phyloP scores from a whole-genome alignment of 495 filamentous ascomycete genomes.

The Podospora didyma region DNA sequence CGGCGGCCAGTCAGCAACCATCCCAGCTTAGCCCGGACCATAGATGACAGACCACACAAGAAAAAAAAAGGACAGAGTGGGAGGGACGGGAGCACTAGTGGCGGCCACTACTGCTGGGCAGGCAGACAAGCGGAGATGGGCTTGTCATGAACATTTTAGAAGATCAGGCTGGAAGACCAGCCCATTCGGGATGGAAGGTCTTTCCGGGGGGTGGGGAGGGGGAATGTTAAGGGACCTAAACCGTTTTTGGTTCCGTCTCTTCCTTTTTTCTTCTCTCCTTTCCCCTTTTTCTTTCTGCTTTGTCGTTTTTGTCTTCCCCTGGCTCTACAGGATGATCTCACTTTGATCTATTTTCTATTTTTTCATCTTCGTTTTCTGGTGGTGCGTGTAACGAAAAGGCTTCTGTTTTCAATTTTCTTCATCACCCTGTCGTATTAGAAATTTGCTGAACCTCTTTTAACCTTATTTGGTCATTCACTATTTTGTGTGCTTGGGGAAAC shows the following conservation, averaged over 20 bases:
- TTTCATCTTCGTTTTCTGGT: constrained; percentile 1
- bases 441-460: too few species aligned
- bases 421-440: too few species aligned
- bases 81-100: background rate
- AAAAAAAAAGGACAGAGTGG: background rate
- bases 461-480: too few species aligned
- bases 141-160: background rate
- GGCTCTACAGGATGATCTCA: background rate
- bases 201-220: too few species aligned
- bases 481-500: too few species aligned
- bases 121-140: background rate
- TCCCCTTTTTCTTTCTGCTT: constrained; percentile 4
- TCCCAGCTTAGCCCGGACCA: too few species aligned
- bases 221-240: background rate
- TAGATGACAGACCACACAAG: too few species aligned
- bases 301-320: background rate
- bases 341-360: background rate
- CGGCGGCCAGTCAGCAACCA: too few species aligned
- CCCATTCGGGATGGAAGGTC: background rate
- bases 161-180: background rate
- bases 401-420: background rate
- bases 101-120: background rate
- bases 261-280: background rate
- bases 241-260: background rate
- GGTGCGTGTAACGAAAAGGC: background rate